Conservation (phyloP, 1,139 yeast genomes). For the Petasospora fabianii region DNA sequence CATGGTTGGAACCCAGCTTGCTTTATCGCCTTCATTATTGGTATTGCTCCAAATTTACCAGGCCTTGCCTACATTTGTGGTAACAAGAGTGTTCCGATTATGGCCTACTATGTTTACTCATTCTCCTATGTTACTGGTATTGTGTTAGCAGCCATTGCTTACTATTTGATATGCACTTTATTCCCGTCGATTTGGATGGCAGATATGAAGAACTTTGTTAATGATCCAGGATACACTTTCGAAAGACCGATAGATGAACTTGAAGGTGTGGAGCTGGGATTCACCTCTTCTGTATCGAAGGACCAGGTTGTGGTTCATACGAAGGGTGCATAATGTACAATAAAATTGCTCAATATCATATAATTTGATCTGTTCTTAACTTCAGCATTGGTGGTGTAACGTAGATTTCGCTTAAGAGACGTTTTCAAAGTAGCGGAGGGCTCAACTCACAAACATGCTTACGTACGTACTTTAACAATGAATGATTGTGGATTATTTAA, state of each 20-base stretch:
- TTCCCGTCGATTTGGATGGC: conserved; percentile 24
- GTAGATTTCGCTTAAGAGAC: too few relatives aligned
- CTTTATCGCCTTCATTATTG: conserved; percentile 31
- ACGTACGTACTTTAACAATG: too few relatives aligned
- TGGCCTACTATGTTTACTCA: conserved; percentile 32
- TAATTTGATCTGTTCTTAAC: background rate
- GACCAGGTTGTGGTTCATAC: conserved; percentile 7
- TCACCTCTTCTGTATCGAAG: conserved; percentile 9
- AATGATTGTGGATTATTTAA: too few relatives aligned
- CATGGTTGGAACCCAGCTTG: conserved; percentile 35
- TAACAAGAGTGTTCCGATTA: conserved; percentile 23
- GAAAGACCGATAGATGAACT: conserved; percentile 13
- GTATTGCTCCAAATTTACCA: conserved; percentile 33
- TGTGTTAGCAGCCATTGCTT: conserved; percentile 25
- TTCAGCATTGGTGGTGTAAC: background rate
- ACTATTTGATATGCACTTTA: conserved; percentile 22
- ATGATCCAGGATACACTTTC: conserved; percentile 22
- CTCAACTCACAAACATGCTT: too few relatives aligned
- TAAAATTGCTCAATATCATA: background rate
- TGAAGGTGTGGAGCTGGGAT: conserved; percentile 15
- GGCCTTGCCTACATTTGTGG: conserved; percentile 34
- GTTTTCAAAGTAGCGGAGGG: too few relatives aligned
- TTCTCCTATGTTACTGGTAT: conserved; percentile 35
- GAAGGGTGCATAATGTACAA: background rate
- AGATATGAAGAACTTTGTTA: conserved; percentile 18